phyloP scores from a whole-genome alignment of 805 yeast genomes.

The Candida palmyrensis region DNA sequence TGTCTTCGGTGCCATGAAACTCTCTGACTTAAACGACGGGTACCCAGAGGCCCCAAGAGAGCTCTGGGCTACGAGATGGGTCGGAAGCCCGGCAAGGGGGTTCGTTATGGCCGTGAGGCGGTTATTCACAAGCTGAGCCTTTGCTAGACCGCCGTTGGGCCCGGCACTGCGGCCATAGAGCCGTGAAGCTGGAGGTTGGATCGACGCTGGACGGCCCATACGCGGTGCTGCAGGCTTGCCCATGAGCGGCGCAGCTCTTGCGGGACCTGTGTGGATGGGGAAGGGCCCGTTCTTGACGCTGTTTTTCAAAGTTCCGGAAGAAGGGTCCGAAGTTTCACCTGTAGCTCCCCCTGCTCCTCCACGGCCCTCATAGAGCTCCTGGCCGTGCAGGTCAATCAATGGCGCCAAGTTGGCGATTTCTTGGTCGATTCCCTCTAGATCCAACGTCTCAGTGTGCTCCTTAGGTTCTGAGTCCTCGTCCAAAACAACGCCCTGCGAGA shows the following conservation, averaged over 20 bases:
- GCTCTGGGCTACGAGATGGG: constrained; percentile 16
- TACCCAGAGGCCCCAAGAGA: constrained; percentile 8
- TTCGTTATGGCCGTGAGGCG: constrained; percentile 16
- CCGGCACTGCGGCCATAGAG: constrained; percentile 21
- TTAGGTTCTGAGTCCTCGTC: constrained; percentile 13
- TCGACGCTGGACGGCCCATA: constrained; percentile 43
- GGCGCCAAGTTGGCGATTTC: constrained; percentile 39
- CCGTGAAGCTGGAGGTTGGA: constrained; percentile 39
- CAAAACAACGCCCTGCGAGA: constrained; percentile 26
- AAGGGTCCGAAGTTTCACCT: background rate
- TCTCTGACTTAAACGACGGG: constrained; percentile 14
- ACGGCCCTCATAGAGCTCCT: constrained; percentile 17
- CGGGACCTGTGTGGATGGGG: constrained; percentile 4
- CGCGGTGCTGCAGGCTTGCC: constrained; percentile 32
- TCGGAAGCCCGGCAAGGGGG: constrained; percentile 14
- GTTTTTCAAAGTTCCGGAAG: background rate
- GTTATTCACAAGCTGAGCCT: constrained; percentile 14
- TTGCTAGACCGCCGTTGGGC: constrained; percentile 12
- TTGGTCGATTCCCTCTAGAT: constrained; percentile 29
- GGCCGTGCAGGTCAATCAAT: constrained; percentile 31
- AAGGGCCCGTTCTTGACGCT: constrained; percentile 5
- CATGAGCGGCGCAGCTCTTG: constrained; percentile 22
- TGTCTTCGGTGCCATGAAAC: constrained; percentile 21
- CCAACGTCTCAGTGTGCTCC: constrained; percentile 17
- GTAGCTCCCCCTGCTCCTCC: constrained; percentile 1